phyloP scores from a whole-genome alignment of 768 basidiomycete genomes.

The Kwoniella europaea region DNA sequence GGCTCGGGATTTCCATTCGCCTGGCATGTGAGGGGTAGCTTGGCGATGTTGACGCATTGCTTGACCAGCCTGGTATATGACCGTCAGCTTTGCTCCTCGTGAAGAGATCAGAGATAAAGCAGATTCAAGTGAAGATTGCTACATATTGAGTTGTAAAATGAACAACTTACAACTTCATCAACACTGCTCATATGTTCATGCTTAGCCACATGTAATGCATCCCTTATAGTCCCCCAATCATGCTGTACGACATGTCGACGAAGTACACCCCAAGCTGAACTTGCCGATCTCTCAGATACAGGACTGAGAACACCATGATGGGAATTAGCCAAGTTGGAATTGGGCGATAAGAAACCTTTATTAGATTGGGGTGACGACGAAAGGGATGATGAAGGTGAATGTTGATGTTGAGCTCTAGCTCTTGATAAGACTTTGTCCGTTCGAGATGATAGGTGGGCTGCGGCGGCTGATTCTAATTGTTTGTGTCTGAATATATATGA shows the following conservation, averaged over 20 bases:
- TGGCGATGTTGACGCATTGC: constrained; percentile 22
- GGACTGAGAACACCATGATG: constrained; percentile 15
- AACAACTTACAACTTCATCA: constrained; percentile 66
- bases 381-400: constrained; percentile 22
- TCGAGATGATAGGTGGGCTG: constrained; percentile 45
- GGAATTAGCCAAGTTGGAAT: not conserved
- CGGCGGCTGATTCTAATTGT: constrained; percentile 61
- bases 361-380: constrained; percentile 24
- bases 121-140: not conserved
- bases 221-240: constrained; percentile 52
- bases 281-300: constrained; percentile 17
- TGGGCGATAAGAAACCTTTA: constrained; percentile 13
- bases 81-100: not conserved
- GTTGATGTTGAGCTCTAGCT: constrained; percentile 37
- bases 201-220: constrained; percentile 66
- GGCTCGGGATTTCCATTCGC: constrained; percentile 15
- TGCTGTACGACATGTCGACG: constrained; percentile 63
- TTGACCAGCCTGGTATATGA: constrained; percentile 20
- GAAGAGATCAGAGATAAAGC: too few relatives aligned
- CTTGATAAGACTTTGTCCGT: constrained; percentile 45
- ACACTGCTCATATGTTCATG: constrained; percentile 79
- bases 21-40: constrained; percentile 15
- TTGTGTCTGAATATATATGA: constrained; percentile 71
- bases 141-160: not conserved
- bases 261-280: constrained; percentile 39